Conservation (phyloP, 2,329 filamentous ascomycete species). For the Pleoardoris graminearum region DNA sequence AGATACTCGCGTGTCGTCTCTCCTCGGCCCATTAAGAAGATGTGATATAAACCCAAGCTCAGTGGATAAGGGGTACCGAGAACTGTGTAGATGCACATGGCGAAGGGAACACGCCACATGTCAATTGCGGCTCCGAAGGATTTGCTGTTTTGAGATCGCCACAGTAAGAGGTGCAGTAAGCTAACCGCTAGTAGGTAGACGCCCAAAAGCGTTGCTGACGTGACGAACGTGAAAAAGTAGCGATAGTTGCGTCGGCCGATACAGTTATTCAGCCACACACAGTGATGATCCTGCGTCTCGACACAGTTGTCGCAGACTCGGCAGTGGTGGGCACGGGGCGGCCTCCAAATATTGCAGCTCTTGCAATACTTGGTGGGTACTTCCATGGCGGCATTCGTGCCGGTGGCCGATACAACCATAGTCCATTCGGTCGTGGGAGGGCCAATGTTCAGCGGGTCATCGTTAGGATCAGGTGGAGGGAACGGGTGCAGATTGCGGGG, state of each 20-base stretch:
- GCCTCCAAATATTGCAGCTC: conserved; percentile 96
- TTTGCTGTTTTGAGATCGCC: conserved; percentile 64
- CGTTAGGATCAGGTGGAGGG: conserved; percentile 72
- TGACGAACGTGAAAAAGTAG: conserved; percentile 93
- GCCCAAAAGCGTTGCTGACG: conserved; percentile 73
- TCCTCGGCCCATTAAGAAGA: conserved; percentile 86
- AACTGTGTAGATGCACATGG: conserved; percentile 82
- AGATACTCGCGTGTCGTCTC: conserved; percentile 97
- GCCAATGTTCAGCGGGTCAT: conserved; percentile 79
- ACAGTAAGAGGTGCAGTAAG: conserved; percentile 78
- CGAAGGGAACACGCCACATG: conserved; percentile 78
- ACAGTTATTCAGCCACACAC: conserved; percentile 98
- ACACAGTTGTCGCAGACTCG: conserved; percentile 96
- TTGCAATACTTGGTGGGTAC: conserved; percentile 98
- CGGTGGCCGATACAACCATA: conserved; percentile 79
- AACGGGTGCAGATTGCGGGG: conserved; percentile 90
- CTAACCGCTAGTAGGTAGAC: conserved; percentile 76
- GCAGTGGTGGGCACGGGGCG: conserved; percentile 93
- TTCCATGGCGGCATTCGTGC: conserved; percentile 84
- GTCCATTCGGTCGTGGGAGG: conserved; percentile 93
- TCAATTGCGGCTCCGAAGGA: conserved; percentile 70
- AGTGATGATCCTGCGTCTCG: conserved; percentile 97
- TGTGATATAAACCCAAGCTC: conserved; percentile 82
- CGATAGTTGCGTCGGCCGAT: conserved; percentile 96
- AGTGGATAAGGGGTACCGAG: conserved; percentile 78